Percentiles rank a stretch among this genome's conserved stretches.
Evolutionary conservation across 768 basidiomycete species (phyloP).

Genomic region (Serendipita vermifera): DNA sequence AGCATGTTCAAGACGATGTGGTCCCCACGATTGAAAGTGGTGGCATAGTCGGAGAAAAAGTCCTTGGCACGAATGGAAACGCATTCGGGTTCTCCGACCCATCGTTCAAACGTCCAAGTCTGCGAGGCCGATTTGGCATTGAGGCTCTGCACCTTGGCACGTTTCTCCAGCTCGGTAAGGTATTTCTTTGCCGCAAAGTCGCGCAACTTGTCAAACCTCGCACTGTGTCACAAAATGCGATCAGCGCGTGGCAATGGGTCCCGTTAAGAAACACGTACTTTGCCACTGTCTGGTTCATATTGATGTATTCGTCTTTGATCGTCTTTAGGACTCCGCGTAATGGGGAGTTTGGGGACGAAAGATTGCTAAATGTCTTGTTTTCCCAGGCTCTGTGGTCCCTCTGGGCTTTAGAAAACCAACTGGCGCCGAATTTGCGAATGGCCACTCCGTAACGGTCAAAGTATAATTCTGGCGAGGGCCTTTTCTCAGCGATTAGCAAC

Average conservation of each 20-base stretch:
- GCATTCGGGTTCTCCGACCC: not conserved
- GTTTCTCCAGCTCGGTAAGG: not conserved
- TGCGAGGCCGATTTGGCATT: not conserved
- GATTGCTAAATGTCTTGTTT: not conserved
- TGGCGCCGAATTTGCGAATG: no score
- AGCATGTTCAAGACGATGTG: not conserved
- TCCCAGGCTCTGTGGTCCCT: no score
- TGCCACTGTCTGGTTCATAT: conserved; percentile 28
- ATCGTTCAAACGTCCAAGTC: not conserved
- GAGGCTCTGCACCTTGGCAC: not conserved
- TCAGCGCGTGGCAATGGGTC: no score
- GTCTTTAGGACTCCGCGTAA: conserved; percentile 27
- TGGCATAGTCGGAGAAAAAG: not conserved
- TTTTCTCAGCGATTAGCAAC: no score
- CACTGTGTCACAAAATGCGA: not conserved
- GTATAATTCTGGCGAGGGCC: no score
- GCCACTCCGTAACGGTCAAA: no score
- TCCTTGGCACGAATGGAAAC: conserved; percentile 1
- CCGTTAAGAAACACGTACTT: conserved; percentile 24
- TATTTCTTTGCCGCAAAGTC: not conserved
- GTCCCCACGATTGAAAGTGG: not conserved
- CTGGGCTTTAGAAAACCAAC: no score
- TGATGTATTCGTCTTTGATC: conserved; percentile 28
- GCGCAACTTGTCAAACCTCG: not conserved
- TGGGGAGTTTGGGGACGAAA: conserved; percentile 24